phyloP scores from a whole-genome alignment of 257 asterid species.

The Capsicum rhomboideum region DNA sequence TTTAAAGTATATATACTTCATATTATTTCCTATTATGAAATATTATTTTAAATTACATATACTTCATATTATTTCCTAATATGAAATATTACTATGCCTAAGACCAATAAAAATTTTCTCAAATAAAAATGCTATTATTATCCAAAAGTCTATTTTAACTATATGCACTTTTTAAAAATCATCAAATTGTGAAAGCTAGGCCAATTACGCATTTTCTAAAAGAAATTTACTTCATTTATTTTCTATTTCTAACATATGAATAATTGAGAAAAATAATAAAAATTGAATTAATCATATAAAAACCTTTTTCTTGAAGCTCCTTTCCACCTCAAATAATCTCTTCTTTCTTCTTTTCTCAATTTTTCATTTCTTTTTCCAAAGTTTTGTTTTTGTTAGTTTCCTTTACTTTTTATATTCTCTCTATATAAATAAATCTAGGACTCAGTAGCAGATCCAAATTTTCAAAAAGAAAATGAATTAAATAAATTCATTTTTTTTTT shows the following conservation, averaged over 20 bases:
- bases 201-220: neutral
- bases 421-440: neutral
- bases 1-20: neutral
- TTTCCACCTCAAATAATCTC: neutral
- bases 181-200: neutral
- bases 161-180: neutral
- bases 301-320: neutral
- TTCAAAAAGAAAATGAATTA: neutral
- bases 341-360: neutral
- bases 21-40: no score
- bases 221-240: neutral
- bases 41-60: neutral
- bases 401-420: neutral
- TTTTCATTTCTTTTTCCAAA: neutral
- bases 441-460: neutral
- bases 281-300: neutral
- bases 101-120: neutral
- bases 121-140: neutral
- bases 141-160: neutral
- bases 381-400: neutral
- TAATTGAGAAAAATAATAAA: neutral
- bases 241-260: neutral
- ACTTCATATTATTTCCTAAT: neutral
- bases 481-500: neutral
- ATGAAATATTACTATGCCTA: neutral